These are phyloP conservation scores for Trametes gibbosa DNA, from an alignment of 768 basidiomycete genomes.

Conservation along the genomic window DNA sequence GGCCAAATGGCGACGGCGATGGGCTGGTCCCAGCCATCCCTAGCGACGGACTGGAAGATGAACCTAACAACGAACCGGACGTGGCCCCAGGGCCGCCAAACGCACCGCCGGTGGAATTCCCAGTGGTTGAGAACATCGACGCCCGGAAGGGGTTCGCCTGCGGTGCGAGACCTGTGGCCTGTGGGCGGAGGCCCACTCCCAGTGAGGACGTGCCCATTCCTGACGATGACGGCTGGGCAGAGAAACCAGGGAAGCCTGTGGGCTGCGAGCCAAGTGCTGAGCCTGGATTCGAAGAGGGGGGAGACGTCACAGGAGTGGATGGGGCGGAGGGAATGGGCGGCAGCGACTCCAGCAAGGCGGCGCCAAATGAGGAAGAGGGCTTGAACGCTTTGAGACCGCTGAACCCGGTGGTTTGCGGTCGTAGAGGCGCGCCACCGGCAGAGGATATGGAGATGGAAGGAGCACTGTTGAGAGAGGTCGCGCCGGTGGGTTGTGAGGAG, in stretches of 20 bases:
- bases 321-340: slow-evolving; percentile 67
- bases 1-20: slow-evolving; percentile 6
- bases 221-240: slow-evolving; percentile 25
- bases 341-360: slow-evolving; percentile 44
- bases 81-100: slow-evolving; percentile 12
- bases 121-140: slow-evolving; percentile 31
- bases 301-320: slow-evolving; percentile 40
- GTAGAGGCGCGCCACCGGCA: slow-evolving; percentile 29
- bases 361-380: slow-evolving; percentile 53
- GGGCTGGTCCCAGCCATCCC: slow-evolving; percentile 9
- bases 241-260: slow-evolving; percentile 50
- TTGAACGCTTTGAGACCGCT: slow-evolving; percentile 54
- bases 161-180: slow-evolving; percentile 36
- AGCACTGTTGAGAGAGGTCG: slow-evolving; percentile 31
- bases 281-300: slow-evolving; percentile 10
- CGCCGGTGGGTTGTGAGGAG: slow-evolving; percentile 52
- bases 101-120: slow-evolving; percentile 7
- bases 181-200: slow-evolving; percentile 37
- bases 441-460: slow-evolving; percentile 34
- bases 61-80: slow-evolving; percentile 18
- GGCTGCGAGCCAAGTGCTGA: slow-evolving; percentile 44
- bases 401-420: slow-evolving; percentile 50
- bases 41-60: slow-evolving; percentile 29
- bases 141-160: slow-evolving; percentile 43
- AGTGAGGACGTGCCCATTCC: slow-evolving; percentile 22